phyloP scores from a whole-genome alignment of 2,329 filamentous ascomycete genomes.

The Microsporum audouinii region DNA sequence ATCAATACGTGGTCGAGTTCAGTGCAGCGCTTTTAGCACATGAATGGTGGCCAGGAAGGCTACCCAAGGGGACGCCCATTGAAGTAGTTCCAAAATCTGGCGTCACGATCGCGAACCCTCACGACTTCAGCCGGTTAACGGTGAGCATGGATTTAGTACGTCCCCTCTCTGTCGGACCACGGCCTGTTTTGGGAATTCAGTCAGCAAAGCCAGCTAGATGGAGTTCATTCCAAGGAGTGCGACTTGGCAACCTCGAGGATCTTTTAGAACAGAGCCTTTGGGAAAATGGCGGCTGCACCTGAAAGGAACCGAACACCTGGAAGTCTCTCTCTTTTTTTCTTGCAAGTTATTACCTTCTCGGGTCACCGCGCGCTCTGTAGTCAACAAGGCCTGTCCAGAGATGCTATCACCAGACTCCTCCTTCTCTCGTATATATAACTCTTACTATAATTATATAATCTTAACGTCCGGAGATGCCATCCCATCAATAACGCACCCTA shows the following conservation, averaged over 20 bases:
- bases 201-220: constrained; percentile 14
- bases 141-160: constrained; percentile 14
- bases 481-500: no score
- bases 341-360: no score
- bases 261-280: constrained; percentile 4
- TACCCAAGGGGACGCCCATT: constrained; percentile 12
- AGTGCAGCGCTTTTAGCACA: constrained; percentile 14
- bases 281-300: neutral
- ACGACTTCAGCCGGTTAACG: constrained; percentile 13
- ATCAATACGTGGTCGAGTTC: constrained; percentile 14
- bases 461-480: no score
- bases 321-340: no score
- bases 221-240: constrained; percentile 15
- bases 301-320: no score
- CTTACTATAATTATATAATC: no score
- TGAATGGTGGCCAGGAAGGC: constrained; percentile 14
- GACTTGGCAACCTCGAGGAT: constrained; percentile 4
- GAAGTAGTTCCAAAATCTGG: constrained; percentile 13
- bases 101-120: constrained; percentile 14
- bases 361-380: no score
- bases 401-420: no score
- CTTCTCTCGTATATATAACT: no score
- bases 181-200: constrained; percentile 13
- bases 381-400: no score
- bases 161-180: constrained; percentile 13